Percentiles rank a stretch among this genome's conserved stretches.
These are phyloP conservation scores for Symbiodinium natans DNA, from an alignment of 73 alveolate species.

Conservation along the genomic window DNA sequence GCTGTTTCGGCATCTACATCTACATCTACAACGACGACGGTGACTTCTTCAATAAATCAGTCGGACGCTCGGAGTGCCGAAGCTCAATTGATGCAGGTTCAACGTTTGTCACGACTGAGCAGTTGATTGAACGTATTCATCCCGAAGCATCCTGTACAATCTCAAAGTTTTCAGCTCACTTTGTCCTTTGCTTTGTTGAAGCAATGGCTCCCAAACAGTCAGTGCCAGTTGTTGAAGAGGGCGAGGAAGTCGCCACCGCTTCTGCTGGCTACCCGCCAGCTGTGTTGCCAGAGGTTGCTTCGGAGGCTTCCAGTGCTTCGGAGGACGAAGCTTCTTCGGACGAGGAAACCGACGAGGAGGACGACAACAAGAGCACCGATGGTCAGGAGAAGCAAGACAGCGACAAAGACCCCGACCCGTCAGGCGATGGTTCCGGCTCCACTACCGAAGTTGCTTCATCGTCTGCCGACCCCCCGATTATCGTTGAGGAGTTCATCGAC, in stretches of 20 bases:
- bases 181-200: not conserved
- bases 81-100: not conserved
- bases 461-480: not conserved
- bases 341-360: constrained; percentile 18
- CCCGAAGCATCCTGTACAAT: not conserved
- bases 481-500: constrained; percentile 16
- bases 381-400: constrained; percentile 23
- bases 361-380: not conserved
- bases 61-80: not conserved
- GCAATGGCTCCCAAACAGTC: constrained; percentile 7
- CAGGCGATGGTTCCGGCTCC: not conserved
- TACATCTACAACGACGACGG: not conserved
- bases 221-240: not conserved
- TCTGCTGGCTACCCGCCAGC: not conserved
- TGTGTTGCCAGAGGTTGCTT: too few relatives aligned
- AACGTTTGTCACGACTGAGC: not conserved
- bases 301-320: too few relatives aligned
- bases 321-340: too few relatives aligned
- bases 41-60: not conserved
- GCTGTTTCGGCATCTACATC: not conserved
- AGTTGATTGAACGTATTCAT: not conserved
- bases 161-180: not conserved
- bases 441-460: not conserved
- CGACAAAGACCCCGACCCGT: constrained; percentile 8
- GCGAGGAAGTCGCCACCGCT: not conserved